Evolutionary conservation across 2,329 filamentous ascomycete species (phyloP).

Genomic region (Penicillium rolfsii): DNA sequence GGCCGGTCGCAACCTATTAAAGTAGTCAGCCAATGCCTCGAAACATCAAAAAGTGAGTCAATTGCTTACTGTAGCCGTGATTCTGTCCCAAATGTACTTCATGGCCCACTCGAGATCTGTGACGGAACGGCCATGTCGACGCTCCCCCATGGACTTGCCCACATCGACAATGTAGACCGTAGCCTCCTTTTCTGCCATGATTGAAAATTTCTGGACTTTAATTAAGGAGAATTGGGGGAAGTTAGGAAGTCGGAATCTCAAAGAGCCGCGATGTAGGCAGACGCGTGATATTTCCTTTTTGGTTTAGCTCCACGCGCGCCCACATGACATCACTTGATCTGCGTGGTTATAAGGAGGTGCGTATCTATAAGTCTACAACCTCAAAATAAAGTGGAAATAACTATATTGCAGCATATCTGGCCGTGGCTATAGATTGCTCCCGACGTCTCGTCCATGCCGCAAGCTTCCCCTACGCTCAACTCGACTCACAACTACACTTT

Average conservation of each 20-base stretch:
- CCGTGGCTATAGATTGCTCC: slow-evolving; percentile 10
- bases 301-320: slow-evolving; percentile 39
- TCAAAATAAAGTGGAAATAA: slow-evolving; percentile 16
- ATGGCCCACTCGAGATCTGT: slow-evolving; percentile 87
- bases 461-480: slow-evolving; percentile 11
- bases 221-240: slow-evolving; percentile 11
- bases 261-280: slow-evolving; percentile 42
- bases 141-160: slow-evolving; percentile 78
- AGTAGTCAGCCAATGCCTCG: neutral
- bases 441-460: neutral
- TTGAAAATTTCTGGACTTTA: slow-evolving; percentile 1
- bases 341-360: slow-evolving; percentile 14
- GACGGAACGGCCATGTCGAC: slow-evolving; percentile 69
- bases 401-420: neutral
- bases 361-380: slow-evolving; percentile 4
- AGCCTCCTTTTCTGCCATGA: slow-evolving; percentile 90
- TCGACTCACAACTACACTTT: slow-evolving; percentile 2
- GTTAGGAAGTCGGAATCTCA: slow-evolving; percentile 6
- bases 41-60: neutral
- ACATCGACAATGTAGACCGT: slow-evolving; percentile 91
- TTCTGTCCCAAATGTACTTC: slow-evolving; percentile 94
- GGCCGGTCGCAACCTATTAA: slow-evolving; percentile 61
- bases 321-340: slow-evolving; percentile 45
- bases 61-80: slow-evolving; percentile 68
- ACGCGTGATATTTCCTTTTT: slow-evolving; percentile 48